phyloP scores from a whole-genome alignment of 352 stramenopile genomes.

The Pythium dissotocum region DNA sequence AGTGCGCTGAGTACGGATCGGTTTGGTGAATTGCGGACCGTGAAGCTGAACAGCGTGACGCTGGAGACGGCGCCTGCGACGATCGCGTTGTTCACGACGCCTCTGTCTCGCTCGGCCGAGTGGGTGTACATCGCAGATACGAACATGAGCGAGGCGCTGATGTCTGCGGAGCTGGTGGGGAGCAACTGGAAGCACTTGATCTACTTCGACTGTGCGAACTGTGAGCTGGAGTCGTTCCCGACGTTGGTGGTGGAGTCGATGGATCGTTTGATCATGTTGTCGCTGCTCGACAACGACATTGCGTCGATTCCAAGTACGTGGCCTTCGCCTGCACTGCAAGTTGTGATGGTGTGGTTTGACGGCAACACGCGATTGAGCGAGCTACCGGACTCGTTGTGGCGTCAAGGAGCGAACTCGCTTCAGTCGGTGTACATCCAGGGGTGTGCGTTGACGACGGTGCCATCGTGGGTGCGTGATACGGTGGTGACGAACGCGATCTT shows the following conservation, averaged over 20 bases:
- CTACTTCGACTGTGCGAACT: constrained; percentile 14
- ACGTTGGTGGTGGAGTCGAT: neutral
- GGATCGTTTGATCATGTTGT: constrained; percentile 4
- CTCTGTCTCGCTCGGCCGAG: constrained; percentile 6
- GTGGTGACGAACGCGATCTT: neutral
- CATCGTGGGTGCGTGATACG: neutral
- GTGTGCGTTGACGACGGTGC: neutral
- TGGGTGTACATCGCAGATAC: constrained; percentile 14
- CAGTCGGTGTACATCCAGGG: constrained; percentile 8
- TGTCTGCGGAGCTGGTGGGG: neutral
- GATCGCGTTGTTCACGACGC: constrained; percentile 4
- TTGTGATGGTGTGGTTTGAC: constrained; percentile 17
- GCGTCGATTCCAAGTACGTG: neutral
- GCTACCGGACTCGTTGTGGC: constrained; percentile 3
- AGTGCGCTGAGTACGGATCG: neutral
- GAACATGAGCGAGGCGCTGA: constrained; percentile 9
- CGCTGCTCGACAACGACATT: constrained; percentile 13
- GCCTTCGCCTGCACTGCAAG: neutral
- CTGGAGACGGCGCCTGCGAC: neutral
- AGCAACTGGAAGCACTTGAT: constrained; percentile 16
- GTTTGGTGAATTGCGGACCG: constrained; percentile 9
- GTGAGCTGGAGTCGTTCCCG: constrained; percentile 3
- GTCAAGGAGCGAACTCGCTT: neutral
- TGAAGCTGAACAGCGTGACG: constrained; percentile 8
- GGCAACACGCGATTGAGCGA: neutral